Conservation (phyloP, 176 grass and related monocot genomes). For the sorghum (Sorghum bicolor) region Sorghum_bicolor_NCBIv3 NC_012872.2:10510501-10511000, state of each 20-base stretch:
- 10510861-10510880: neutral
- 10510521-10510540: slow-evolving; percentile 56
- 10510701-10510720: no score
- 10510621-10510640: slow-evolving; percentile 95
- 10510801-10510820: neutral
- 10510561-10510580: slow-evolving; percentile 84
- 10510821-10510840: neutral
- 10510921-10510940: neutral
- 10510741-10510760: neutral
- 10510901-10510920: no score
- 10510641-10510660: slow-evolving; percentile 95
- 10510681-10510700: neutral
- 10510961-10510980: neutral
- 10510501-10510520: slow-evolving; percentile 40
- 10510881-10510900: neutral
- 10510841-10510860: neutral
- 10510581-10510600: slow-evolving; percentile 94
- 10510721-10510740: neutral
- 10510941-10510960: neutral
- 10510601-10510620: slow-evolving; percentile 93
- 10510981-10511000: neutral
- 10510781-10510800: neutral
- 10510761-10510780: neutral
- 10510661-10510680: slow-evolving; percentile 27
- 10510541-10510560: slow-evolving; percentile 92